phyloP scores from a whole-genome alignment of 2,329 filamentous ascomycete species.

The Sclerotinia nivalis region DNA sequence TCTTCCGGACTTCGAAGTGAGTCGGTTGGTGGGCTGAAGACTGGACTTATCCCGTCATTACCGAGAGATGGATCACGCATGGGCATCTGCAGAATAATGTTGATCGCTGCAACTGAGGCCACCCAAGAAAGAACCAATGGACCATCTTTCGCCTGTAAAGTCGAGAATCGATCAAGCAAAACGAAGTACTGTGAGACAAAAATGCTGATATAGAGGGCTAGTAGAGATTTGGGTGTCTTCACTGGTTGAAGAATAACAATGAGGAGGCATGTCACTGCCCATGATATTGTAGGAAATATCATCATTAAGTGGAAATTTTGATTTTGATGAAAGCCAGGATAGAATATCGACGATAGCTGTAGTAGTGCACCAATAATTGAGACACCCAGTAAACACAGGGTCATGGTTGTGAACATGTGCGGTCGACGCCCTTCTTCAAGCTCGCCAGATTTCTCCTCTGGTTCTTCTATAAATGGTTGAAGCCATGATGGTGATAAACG shows the following conservation, averaged over 20 bases:
- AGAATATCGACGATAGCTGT: conserved; percentile 40
- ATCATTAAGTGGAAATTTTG: conserved; percentile 44
- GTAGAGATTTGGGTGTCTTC: conserved; percentile 34
- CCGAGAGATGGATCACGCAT: conserved; percentile 60
- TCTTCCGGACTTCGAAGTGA: conserved; percentile 76
- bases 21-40: conserved; percentile 56
- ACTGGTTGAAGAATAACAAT: conserved; percentile 32
- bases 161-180: conserved; percentile 41
- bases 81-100: conserved; percentile 66
- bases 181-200: conserved; percentile 34
- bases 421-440: conserved; percentile 36
- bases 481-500: conserved; percentile 50
- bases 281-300: conserved; percentile 36
- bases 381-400: conserved; percentile 43
- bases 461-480: conserved; percentile 52
- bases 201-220: conserved; percentile 30
- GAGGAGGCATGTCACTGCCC: conserved; percentile 33
- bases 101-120: conserved; percentile 50
- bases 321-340: conserved; percentile 31
- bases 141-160: conserved; percentile 23
- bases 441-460: conserved; percentile 40
- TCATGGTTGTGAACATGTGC: conserved; percentile 36
- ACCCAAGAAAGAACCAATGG: conserved; percentile 41
- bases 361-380: conserved; percentile 44
- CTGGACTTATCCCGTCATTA: conserved; percentile 57